Evolutionary conservation across 371 early-diverging fungal genomes (phyloP), one percentile per base, ranked within the genome.

Genomic region (Zychaea mexicana): DNA sequence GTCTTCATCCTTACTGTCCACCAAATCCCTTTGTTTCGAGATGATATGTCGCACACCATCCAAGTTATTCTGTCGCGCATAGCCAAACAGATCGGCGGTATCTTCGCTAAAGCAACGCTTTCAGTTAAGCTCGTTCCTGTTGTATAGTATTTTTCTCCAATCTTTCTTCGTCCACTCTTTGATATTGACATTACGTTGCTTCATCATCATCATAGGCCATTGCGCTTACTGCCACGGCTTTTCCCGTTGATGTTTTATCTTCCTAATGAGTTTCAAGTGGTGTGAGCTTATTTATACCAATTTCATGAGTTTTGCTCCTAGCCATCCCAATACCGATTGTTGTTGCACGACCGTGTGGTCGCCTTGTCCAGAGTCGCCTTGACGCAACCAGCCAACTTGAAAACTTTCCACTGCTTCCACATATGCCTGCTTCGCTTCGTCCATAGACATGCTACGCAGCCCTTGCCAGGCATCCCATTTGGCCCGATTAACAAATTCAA

Each of bases 391-490:
- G 5, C 82, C 79, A 3, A 77, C 72, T 1, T 74, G 58, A 9
- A 82, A 59, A 2, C 56, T 53, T 42, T 77, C 79, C 17, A 79
- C 77, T 12, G 60, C 36, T 6, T 71, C 67, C 30, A 82, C 71
- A 49, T 82, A 82, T 2, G 19, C 46, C 39, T 68, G 68, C 42
- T 70, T 68, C 4, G 80, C 77, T 15, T 71, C 69, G n/a, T 60
- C 45, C 12, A 52, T 49, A 3, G 67, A 30, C 61, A 76, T 62
- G 9, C 78, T 78, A 28, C 68, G 61, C 24, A 67, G 42, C 1
- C 45, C 46, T 21, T 82, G 64, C 83, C 83, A 82, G 3, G 83
- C 83, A 62, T 82, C 80, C 77, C 80, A 82, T 39, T 82, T 82
- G 1, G 83, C 83, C 17, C 83, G 73, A 3, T 61, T 76, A 5